Evolutionary conservation across 2,329 filamentous ascomycete genomes (phyloP).

Genomic region (Orbilia brochopaga): DNA sequence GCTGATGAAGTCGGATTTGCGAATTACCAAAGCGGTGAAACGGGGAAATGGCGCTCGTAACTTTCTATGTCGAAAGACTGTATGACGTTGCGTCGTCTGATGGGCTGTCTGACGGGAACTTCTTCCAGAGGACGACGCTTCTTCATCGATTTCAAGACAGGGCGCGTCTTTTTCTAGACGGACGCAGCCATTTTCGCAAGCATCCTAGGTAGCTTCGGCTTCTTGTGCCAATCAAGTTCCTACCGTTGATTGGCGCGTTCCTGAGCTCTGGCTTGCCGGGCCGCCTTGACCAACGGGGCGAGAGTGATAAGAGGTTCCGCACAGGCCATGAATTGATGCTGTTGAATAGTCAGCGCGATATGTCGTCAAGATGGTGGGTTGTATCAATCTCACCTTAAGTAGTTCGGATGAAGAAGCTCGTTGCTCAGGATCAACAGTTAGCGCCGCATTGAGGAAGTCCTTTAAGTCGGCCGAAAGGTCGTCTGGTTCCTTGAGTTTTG

Average conservation of each 20-base stretch:
- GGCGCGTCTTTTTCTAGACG: background rate
- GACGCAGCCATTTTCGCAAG: slow-evolving; percentile 4
- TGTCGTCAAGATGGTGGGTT: slow-evolving; percentile 50
- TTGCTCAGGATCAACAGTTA: slow-evolving; percentile 97
- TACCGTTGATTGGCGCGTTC: slow-evolving; percentile 61
- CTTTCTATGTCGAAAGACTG: too few relatives aligned
- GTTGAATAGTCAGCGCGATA: slow-evolving; percentile 51
- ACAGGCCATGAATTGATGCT: slow-evolving; percentile 81
- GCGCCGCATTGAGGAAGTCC: slow-evolving; percentile 88
- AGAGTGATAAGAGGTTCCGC: slow-evolving; percentile 78
- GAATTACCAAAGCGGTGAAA: too few relatives aligned
- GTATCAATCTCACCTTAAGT: slow-evolving; percentile 72
- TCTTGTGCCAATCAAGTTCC: slow-evolving; percentile 14
- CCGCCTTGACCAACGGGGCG: slow-evolving; percentile 83
- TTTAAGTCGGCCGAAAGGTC: slow-evolving; percentile 98
- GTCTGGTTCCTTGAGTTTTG: slow-evolving; percentile 95
- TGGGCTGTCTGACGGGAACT: too few relatives aligned
- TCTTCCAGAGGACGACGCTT: too few relatives aligned
- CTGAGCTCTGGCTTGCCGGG: slow-evolving; percentile 80
- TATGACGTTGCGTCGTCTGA: background rate
- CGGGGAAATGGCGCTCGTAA: too few relatives aligned
- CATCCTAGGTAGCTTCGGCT: slow-evolving; percentile 16
- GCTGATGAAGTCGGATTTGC: background rate
- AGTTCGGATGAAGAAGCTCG: slow-evolving; percentile 92
- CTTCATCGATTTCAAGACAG: background rate